These are phyloP conservation scores for Aaosphaeria arxii DNA, from an alignment of 2,329 filamentous ascomycete genomes.

Conservation along the genomic window DNA sequence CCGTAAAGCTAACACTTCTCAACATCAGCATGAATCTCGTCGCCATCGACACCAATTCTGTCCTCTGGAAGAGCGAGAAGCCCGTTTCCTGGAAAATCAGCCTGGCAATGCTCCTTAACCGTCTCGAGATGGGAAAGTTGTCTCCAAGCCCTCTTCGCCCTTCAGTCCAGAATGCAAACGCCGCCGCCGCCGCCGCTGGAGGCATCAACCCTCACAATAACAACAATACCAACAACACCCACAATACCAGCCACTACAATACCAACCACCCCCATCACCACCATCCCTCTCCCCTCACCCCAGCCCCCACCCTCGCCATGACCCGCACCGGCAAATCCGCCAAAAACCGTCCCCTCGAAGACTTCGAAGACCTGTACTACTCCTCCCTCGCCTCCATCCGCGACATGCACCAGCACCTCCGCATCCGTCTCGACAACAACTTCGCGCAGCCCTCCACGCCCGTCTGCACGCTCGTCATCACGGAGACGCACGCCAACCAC, in stretches of 20 bases:
- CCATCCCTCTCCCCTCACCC: too few relatives aligned
- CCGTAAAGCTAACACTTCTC: neutral
- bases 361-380: slow-evolving; percentile 35
- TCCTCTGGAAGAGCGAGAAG: slow-evolving; percentile 2
- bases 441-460: slow-evolving; percentile 15
- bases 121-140: slow-evolving; percentile 31
- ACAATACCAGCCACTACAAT: neutral
- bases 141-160: slow-evolving; percentile 4
- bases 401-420: slow-evolving; percentile 19
- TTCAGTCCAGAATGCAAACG: neutral
- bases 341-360: slow-evolving; percentile 46
- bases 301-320: slow-evolving; percentile 28
- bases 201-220: slow-evolving; percentile 8
- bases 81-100: slow-evolving; percentile 23
- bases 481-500: neutral
- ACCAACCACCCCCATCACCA: slow-evolving; percentile 38
- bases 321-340: slow-evolving; percentile 61
- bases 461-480: slow-evolving; percentile 6
- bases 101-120: slow-evolving; percentile 22
- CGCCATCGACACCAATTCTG: slow-evolving; percentile 2
- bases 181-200: neutral
- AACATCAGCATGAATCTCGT: neutral
- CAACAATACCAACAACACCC: slow-evolving; percentile 9
- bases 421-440: slow-evolving; percentile 18
- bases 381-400: slow-evolving; percentile 22